These are phyloP conservation scores for Phoma herbarum DNA, from an alignment of 2,329 filamentous ascomycete species.

Conservation along the genomic window DNA sequence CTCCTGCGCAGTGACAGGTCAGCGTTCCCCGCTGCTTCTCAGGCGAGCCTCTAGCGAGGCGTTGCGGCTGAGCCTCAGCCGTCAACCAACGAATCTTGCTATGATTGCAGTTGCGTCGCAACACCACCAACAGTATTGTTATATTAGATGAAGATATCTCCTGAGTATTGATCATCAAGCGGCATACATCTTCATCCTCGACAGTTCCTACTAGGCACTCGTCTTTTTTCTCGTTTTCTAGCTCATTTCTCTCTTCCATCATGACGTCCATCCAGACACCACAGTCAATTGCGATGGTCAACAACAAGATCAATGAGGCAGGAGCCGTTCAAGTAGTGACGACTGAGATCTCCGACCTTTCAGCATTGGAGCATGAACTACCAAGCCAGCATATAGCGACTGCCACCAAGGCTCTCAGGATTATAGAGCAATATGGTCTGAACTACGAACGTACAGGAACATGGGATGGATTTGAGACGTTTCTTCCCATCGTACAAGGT, in stretches of 20 bases:
- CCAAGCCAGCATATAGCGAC: constrained; percentile 14
- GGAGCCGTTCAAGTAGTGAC: constrained; percentile 3
- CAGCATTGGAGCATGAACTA: not conserved
- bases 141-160: constrained; percentile 6
- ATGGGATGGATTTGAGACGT: constrained; percentile 38
- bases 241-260: not conserved
- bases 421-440: constrained; percentile 36
- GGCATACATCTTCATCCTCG: not conserved
- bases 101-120: constrained; percentile 13
- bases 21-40: not conserved
- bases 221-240: not conserved
- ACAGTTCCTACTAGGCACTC: not conserved
- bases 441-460: constrained; percentile 36
- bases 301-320: not conserved
- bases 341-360: constrained; percentile 6
- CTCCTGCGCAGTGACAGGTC: constrained; percentile 8
- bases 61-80: constrained; percentile 23
- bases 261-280: constrained; percentile 14
- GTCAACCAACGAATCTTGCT: not conserved
- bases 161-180: not conserved
- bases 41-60: constrained; percentile 11
- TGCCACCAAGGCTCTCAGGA: constrained; percentile 28
- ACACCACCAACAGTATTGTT: constrained; percentile 2
- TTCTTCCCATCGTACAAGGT: constrained; percentile 29
- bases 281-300: not conserved